Evolutionary conservation across 768 basidiomycete genomes (phyloP), one percentile per base, ranked within the genome.

Genomic region (Ramaria rubella): DNA sequence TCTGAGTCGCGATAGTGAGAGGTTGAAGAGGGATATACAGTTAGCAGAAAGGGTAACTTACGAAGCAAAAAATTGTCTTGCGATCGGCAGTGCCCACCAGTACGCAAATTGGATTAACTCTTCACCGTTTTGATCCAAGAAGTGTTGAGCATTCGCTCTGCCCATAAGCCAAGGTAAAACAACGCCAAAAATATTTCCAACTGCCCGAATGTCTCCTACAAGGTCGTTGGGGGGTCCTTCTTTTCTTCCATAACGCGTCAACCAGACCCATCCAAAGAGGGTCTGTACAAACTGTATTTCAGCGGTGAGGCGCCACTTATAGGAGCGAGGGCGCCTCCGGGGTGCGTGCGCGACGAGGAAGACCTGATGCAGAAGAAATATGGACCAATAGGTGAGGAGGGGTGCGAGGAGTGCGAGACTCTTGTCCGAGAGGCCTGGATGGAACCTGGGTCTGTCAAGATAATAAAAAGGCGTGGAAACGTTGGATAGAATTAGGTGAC

Each of bases 261-360:
- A 48, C 46, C 46, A 48, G 17, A 30, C 12, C 46, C 46, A 48
- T 26, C 46, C 46, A n/a, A 48, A 48, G 8, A 48, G 11, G 24
- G 46, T 48, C 23, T 48, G 46, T 15, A 48, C 46, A 14, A 48
- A 23, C n/a, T 48, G 46, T 27, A 48, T 48, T 26, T 48, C 46
- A 24, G n/a, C 26, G 7, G 24, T 23, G 21, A 26, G 21, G 27
- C 29, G 46, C 21, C 24, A 7, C 2, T 26, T 26, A n/a, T 17
- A 23, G 17, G 29, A 7, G 11, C 21, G 46, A 11, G 8, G 46
- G 3, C 17, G 11, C 27, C 46, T 24, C 14, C 24, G 17, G 4
- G 46, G 46, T 2, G 46, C 21, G 46, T 48, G 29, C 17, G 12
- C 29, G 12, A 26, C 17, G 5, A 48, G 46, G 29, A 48, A 48